Conservation (phyloP, 78 protist genomes). For the Dictyostelium capitatum region DNA sequence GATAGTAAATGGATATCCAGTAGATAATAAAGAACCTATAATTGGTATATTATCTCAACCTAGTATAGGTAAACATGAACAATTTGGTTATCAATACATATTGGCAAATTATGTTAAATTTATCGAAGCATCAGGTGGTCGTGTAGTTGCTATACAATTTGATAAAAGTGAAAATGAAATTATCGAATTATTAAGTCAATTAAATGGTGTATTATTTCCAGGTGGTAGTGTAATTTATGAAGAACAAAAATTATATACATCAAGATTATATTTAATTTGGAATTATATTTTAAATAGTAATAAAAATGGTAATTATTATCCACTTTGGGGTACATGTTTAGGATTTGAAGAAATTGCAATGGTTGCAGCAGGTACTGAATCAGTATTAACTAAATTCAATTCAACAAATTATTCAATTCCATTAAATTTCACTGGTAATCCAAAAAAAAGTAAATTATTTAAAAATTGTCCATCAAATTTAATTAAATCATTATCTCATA, state of each 20-base stretch:
- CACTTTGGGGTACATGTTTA: slow-evolving; percentile 94
- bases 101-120: slow-evolving; percentile 92
- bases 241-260: slow-evolving; percentile 19
- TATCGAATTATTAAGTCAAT: neutral
- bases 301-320: slow-evolving; percentile 73
- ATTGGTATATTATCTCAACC: slow-evolving; percentile 84
- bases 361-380: slow-evolving; percentile 21
- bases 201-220: slow-evolving; percentile 90
- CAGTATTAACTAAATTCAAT: slow-evolving; percentile 71
- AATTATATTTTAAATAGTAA: slow-evolving; percentile 4
- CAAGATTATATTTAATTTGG: slow-evolving; percentile 40
- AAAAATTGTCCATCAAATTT: neutral
- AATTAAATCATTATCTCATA: neutral
- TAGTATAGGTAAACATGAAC: too few relatives aligned
- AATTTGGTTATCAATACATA: slow-evolving; percentile 48
- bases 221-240: slow-evolving; percentile 88
- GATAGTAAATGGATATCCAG: too few relatives aligned
- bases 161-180: too few relatives aligned
- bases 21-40: slow-evolving; percentile 43
- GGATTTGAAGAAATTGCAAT: slow-evolving; percentile 89
- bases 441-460: slow-evolving; percentile 10
- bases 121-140: slow-evolving; percentile 90
- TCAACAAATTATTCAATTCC: slow-evolving; percentile 82
- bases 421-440: slow-evolving; percentile 47
- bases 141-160: slow-evolving; percentile 86